These are phyloP conservation scores for Jimgerdemannia lactiflua DNA, from an alignment of 192 early-diverging fungal genomes.

Conservation along the genomic window DNA sequence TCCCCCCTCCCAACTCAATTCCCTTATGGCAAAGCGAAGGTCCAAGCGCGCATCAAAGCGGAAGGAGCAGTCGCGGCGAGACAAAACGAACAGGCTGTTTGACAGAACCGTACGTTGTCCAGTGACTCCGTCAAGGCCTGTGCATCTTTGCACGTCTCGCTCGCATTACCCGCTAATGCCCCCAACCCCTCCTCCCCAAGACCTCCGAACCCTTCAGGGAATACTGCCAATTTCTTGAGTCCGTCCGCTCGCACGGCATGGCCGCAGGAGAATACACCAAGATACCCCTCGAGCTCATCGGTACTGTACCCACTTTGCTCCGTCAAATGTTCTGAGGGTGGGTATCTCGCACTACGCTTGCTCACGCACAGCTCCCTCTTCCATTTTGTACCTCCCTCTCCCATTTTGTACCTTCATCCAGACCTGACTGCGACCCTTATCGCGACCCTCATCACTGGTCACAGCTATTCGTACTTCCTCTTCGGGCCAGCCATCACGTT, in stretches of 20 bases:
- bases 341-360: background rate
- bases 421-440: conserved; percentile 46
- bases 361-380: no score
- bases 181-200: background rate
- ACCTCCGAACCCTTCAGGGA: conserved; percentile 35
- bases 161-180: background rate
- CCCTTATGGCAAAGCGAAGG: conserved; percentile 13
- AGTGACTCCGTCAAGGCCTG: background rate
- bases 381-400: no score
- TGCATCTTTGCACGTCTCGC: no score
- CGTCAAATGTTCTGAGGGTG: background rate
- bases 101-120: conserved; percentile 24
- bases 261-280: conserved; percentile 34
- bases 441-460: conserved; percentile 38
- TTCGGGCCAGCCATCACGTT: conserved; percentile 4
- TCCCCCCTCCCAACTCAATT: background rate
- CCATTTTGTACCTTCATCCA: conserved; percentile 1
- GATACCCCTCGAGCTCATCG: conserved; percentile 48
- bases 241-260: conserved; percentile 33
- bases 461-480: conserved; percentile 18
- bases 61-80: conserved; percentile 30
- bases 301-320: conserved; percentile 16
- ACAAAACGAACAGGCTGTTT: conserved; percentile 23
- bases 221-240: conserved; percentile 30
- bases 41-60: conserved; percentile 14